These are phyloP conservation scores for Picochlorum sp. DNA, from an alignment of 139 green algal species.

Conservation along the genomic window DNA sequence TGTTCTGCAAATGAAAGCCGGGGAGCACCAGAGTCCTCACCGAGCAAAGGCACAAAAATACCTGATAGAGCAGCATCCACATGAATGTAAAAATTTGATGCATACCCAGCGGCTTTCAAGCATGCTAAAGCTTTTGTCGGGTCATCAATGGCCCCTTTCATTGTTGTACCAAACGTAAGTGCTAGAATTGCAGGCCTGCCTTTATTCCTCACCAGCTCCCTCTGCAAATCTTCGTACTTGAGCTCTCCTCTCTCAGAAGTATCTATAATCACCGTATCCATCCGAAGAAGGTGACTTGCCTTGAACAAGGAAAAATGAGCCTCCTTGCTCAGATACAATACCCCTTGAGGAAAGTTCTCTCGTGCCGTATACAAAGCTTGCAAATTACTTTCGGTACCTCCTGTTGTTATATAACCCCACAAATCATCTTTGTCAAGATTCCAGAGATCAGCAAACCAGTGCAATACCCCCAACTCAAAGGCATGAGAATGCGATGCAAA, in stretches of 20 bases:
- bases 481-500: neutral
- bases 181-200: neutral
- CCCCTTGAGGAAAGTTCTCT: neutral
- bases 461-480: neutral
- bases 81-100: neutral
- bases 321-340: neutral
- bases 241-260: neutral
- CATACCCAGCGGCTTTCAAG: neutral
- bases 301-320: neutral
- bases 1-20: neutral
- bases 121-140: neutral
- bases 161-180: neutral
- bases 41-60: neutral
- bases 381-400: neutral
- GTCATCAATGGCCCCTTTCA: neutral
- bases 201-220: neutral
- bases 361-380: neutral
- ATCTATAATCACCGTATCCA: neutral
- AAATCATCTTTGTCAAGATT: neutral
- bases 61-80: neutral
- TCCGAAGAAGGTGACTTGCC: neutral
- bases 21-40: neutral
- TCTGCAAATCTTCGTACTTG: neutral
- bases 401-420: slow-evolving; percentile 1
- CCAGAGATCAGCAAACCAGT: neutral